Conservation (phyloP, 2,329 filamentous ascomycete genomes). For the Graphilbum sp. region DNA sequence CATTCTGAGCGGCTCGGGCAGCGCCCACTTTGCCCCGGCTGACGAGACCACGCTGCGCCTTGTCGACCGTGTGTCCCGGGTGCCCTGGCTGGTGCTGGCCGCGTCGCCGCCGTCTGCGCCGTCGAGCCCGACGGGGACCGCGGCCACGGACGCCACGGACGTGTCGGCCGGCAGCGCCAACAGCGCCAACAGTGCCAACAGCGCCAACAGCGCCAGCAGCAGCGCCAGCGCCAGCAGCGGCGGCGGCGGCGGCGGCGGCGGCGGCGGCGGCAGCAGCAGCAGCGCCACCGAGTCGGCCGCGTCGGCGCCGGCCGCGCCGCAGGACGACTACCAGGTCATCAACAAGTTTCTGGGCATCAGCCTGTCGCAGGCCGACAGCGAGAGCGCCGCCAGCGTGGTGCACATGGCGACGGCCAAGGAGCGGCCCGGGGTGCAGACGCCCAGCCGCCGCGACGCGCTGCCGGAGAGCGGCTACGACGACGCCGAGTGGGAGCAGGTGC, state of each 20-base stretch:
- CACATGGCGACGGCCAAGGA: constrained; percentile 69
- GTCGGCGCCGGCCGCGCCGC: constrained; percentile 14
- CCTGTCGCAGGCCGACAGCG: constrained; percentile 45
- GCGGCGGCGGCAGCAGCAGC: background rate
- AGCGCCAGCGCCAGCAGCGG: constrained; percentile 8
- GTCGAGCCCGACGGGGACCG: constrained; percentile 5
- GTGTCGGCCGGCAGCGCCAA: background rate
- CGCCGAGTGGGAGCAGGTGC: background rate
- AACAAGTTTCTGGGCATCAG: constrained; percentile 54
- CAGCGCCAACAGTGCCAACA: background rate
- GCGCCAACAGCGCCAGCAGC: background rate
- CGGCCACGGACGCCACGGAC: constrained; percentile 1
- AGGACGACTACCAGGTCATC: constrained; percentile 21
- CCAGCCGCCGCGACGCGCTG: constrained; percentile 35
- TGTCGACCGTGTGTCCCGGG: constrained; percentile 51
- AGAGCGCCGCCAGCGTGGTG: constrained; percentile 58
- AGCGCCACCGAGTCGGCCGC: constrained; percentile 1
- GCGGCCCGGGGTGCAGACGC: constrained; percentile 68
- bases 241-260: constrained; percentile 11
- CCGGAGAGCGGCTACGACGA: background rate
- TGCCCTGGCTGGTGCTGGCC: constrained; percentile 46
- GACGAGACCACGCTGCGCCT: constrained; percentile 68
- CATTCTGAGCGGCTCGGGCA: constrained; percentile 50
- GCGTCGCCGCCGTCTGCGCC: constrained; percentile 12
- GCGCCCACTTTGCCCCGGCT: constrained; percentile 61